phyloP scores from a whole-genome alignment of 257 asterid species.

The Solanum microdontum region DNA sequence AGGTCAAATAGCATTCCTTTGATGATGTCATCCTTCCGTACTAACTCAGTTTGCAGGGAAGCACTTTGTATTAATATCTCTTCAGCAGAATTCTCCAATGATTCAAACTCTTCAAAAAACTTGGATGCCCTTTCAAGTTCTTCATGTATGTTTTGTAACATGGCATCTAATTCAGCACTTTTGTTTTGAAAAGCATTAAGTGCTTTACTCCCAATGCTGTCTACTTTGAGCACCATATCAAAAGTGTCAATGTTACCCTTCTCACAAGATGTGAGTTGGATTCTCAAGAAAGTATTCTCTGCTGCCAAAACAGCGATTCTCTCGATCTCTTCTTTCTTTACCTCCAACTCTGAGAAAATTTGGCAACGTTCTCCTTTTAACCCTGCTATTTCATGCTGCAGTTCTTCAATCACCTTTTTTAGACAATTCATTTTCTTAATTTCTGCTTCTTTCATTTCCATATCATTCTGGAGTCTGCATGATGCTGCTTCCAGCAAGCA shows the following conservation, averaged over 20 bases:
- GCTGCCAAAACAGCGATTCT: conserved; percentile 23
- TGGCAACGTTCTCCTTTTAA: conserved; percentile 24
- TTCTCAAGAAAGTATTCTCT: conserved; percentile 36
- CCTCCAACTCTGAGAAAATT: conserved; percentile 47
- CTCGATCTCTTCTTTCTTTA: conserved; percentile 24
- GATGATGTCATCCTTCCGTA: conserved; percentile 76
- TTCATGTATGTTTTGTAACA: conserved; percentile 26
- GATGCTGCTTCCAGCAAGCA: conserved; percentile 32
- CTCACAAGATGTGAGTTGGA: conserved; percentile 29
- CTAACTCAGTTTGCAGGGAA: conserved; percentile 42
- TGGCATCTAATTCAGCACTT: conserved; percentile 22
- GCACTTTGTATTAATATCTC: conserved; percentile 39
- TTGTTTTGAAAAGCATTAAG: conserved; percentile 17
- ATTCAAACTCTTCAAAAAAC: conserved; percentile 39
- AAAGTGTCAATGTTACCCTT: conserved; percentile 15
- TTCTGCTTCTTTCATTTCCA: conserved; percentile 41
- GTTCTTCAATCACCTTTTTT: conserved; percentile 39
- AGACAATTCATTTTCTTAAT: conserved; percentile 30
- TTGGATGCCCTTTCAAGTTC: conserved; percentile 29
- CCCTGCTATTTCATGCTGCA: conserved; percentile 29
- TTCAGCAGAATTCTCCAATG: conserved; percentile 40
- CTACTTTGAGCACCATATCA: conserved; percentile 3
- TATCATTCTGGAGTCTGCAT: conserved; percentile 28
- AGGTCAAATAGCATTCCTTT: conserved; percentile 77
- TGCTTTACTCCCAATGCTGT: conserved; percentile 24